Evolutionary conservation across 257 asterid genomes (phyloP).

Genomic region (Solanum chmielewskii): DNA sequence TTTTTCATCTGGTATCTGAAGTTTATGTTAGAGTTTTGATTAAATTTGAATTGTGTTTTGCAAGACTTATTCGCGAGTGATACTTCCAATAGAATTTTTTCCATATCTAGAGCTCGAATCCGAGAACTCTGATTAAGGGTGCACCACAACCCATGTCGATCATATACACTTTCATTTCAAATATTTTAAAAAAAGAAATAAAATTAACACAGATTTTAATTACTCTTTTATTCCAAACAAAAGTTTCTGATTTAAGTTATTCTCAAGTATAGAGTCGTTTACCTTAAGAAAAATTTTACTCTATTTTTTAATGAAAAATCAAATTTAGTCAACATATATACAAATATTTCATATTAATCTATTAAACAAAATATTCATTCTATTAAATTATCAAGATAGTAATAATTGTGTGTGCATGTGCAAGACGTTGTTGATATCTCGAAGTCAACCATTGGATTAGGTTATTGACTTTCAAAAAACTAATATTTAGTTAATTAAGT

Average conservation of each 20-base stretch:
- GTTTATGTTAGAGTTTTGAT: accelerated
- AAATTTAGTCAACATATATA: not conserved
- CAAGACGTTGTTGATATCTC: not conserved
- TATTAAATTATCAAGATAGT: not conserved
- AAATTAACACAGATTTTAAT: too few species aligned
- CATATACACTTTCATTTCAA: too few species aligned
- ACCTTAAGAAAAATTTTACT: too few species aligned
- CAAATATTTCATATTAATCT: not conserved
- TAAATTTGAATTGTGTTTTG: too few species aligned
- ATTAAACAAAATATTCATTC: not conserved
- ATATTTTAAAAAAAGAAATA: too few species aligned
- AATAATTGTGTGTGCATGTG: not conserved
- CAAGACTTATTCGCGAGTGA: accelerated
- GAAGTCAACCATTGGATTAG: not conserved
- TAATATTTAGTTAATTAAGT: not conserved
- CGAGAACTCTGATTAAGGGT: too few species aligned
- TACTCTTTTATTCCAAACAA: too few species aligned
- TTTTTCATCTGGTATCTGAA: accelerated
- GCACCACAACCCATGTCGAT: too few species aligned
- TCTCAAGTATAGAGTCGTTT: too few species aligned
- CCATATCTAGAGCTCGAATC: accelerated
- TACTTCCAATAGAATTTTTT: too few species aligned
- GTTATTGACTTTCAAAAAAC: not conserved
- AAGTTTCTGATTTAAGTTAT: too few species aligned
- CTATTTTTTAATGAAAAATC: accelerated